phyloP scores from a whole-genome alignment of 768 basidiomycete species.

The Daedalea quercina region DNA sequence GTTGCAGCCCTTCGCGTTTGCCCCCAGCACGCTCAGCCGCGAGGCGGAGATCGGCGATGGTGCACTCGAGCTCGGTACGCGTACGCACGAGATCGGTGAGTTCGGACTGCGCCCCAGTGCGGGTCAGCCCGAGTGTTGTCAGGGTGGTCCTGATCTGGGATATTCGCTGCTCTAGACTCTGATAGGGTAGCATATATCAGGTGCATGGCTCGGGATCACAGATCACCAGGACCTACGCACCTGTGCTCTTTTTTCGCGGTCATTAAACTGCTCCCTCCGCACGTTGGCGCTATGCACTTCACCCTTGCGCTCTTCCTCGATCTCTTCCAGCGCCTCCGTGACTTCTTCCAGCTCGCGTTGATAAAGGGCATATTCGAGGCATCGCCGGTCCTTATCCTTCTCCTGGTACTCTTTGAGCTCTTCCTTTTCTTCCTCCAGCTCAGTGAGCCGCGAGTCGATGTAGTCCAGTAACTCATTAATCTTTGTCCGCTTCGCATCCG shows the following conservation, averaged over 20 bases:
- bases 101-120: conserved; percentile 74
- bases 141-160: conserved; percentile 62
- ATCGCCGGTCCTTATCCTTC: conserved; percentile 90
- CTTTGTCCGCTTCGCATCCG: conserved; percentile 86
- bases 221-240: conserved; percentile 32
- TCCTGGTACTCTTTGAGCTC: conserved; percentile 96
- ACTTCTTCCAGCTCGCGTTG: conserved; percentile 90
- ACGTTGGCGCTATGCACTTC: conserved; percentile 84
- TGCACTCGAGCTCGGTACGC: conserved; percentile 82
- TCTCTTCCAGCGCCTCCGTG: conserved; percentile 75
- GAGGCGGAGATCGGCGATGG: conserved; percentile 67
- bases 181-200: neutral
- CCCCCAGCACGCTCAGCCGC: conserved; percentile 61
- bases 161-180: conserved; percentile 73
- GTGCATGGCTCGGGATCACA: neutral
- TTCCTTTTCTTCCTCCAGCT: conserved; percentile 97
- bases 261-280: conserved; percentile 74
- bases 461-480: conserved; percentile 86
- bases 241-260: conserved; percentile 80
- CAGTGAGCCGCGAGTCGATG: conserved; percentile 83
- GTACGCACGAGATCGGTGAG: conserved; percentile 81
- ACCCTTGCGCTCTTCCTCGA: conserved; percentile 72
- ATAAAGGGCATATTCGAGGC: conserved; percentile 92
- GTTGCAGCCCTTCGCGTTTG: conserved; percentile 52
- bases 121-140: conserved; percentile 62